Base-by-base conservation (phyloP, 2,329 filamentous ascomycete genomes). In the Trichoderma oligosporum region DNA sequence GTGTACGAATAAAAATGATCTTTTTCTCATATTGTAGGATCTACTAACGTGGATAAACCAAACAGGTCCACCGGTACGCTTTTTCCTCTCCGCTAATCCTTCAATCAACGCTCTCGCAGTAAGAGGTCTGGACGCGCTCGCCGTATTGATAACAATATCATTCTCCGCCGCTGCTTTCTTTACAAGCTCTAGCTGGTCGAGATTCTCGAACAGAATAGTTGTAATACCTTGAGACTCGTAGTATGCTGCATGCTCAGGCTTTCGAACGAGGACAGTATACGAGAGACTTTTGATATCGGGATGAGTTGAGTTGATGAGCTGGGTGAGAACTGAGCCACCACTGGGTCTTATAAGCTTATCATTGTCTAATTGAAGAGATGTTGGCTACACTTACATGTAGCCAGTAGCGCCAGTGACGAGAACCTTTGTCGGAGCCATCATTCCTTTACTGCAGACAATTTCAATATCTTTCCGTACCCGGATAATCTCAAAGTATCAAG, bases 71-170 rank as follows among this genome's bases (percentile, higher is more conserved):
- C 71, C 70, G 0, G 71, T 74, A 0, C 59, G 39, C 38, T 67
- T 68, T 52, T 70, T 68, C 4, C 75, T 69, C 29, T 72, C 65
- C 0, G 67, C 71, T 0, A 82, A 70, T 0, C 77, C 78, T 1
- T 64, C 61, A 2, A 80, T 66, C 29, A 79, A 61, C 0, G 77
- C 76, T 51, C 67, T 67, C 0, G 74, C 74, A 3, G 71, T 70
- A 0, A 61, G 41, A 1, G 67, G 45, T 60, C 79, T 72, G 54
- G 65, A 75, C 4, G 74, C 73, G 2, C 65, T 64, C 1, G 74
- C 73, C 0, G 74, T 69, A 61, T 78, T 73, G 48, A 81, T 71
- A 7, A 81, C 70, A 53, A 78, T 60, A 41, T 69, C 67, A 20
- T 67, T 61, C 51, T 67, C 60, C 38, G 61, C 60, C 1, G 68